phyloP scores from a whole-genome alignment of 148 eudicot genomes.

The Rhododendron henanense region DNA sequence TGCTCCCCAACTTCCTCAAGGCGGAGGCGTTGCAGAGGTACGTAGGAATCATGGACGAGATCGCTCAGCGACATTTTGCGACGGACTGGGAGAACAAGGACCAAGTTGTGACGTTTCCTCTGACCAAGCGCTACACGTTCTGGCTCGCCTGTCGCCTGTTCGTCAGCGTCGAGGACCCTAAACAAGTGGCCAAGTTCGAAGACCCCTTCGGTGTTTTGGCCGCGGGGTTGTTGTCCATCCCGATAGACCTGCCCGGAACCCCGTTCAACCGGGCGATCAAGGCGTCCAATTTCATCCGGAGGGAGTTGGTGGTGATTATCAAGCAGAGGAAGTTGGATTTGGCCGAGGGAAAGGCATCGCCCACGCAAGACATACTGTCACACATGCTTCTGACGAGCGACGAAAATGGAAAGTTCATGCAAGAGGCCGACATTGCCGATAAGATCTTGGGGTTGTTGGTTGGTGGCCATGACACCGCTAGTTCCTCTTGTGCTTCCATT shows the following conservation, averaged over 20 bases:
- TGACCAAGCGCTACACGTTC: background rate
- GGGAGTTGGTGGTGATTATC: background rate
- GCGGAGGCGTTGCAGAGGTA: background rate
- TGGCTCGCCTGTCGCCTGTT: background rate
- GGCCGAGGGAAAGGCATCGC: background rate
- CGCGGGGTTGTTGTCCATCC: background rate
- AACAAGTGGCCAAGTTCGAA: background rate
- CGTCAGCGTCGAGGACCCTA: background rate
- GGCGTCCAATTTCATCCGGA: background rate
- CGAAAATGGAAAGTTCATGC: background rate
- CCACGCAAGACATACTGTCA: background rate
- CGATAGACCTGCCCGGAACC: background rate
- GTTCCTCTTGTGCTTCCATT: constrained; percentile 8
- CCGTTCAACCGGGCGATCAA: background rate
- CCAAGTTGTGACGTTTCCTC: background rate
- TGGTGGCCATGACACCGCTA: constrained; percentile 16
- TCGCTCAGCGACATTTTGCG: background rate
- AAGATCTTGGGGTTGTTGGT: constrained; percentile 7
- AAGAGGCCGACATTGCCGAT: background rate
- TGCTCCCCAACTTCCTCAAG: constrained; percentile 3
- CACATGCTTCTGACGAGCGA: background rate
- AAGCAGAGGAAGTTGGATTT: background rate
- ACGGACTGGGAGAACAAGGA: background rate
- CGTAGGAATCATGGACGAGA: background rate
- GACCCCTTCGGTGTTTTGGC: background rate